Base-by-base conservation (phyloP, 176 grass and related monocot genomes). In the Aegilops longissima region DNA sequence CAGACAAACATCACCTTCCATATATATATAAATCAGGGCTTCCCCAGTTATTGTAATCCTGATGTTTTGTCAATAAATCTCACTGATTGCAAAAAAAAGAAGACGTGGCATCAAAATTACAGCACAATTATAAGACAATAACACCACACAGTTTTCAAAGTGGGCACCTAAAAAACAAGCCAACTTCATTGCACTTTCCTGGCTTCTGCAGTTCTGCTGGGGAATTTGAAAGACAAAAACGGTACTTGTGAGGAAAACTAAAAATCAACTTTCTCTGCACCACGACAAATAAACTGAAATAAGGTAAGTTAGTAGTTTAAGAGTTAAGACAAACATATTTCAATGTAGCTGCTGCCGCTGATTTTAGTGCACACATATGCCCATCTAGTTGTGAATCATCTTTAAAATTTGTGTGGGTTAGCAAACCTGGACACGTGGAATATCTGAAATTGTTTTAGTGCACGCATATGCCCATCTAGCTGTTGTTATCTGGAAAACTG, bases 181-280 rank as follows among this genome's bases (percentile, higher is more conserved):
- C 33, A 89, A 44, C 36, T 81, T 85, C 62, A 92, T 82, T 88
- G 66, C 1, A 12, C 73, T 87, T 90, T 95, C 9, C 9, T 10
- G 39, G 39, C 39, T 40, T 40, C 39, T 40, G 39, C 39, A 10
- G 8, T 40, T 40, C 39, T 40, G 39, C 39, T 40, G 8, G 39
- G 9, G 8, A 2, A 8, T 40, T 40, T 8, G 2, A 98, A 80
- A 98, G 91, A 70, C 91, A 87, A 79, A 95, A 86, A 5, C 89
- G 83, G 69, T 92, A 93, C 85, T 93, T 98, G 16, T 93, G 95
- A 40, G 95, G 83, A 73, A 92, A 98, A 67, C 64, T 87, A 64
- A 95, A 77, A 77, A 93, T 95, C 76, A 94, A 79, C 54, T 95
- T 98, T 40, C 91, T 98, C 95, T 95, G 93, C 82, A 89, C 18